Base-by-base conservation (phyloP, 2,329 filamentous ascomycete species). In the Fusarium sp. region DNA sequence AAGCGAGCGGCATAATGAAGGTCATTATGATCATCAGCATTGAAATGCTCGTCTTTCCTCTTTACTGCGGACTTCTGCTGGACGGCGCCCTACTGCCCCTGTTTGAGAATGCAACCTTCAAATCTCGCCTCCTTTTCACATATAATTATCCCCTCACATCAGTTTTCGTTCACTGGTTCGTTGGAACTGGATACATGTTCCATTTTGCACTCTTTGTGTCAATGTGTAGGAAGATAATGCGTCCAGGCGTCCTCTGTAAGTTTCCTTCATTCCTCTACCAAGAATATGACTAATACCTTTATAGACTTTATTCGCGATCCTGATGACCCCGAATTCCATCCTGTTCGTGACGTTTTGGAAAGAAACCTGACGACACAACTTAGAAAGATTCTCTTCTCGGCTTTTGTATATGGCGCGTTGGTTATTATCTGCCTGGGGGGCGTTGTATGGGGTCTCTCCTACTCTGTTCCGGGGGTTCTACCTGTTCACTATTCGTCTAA, bases 121-220 rank as follows among this genome's bases (percentile, higher is more conserved):
- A 84, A 62, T 92, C 91, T 8, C 87, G 95, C 19, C 78, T 96
- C 47, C 79, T 87, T 4, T 99, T 97, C 70, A 92, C 92, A 2
- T 79, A 86, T 50, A 82, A 87, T 58, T 92, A 89, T 58, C 95
- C 95, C 0, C 84, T 94, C 65, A 97, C 93, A 1, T 97, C 94
- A 13, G 86, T 96, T 13, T 99, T 99, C 73, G 90, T 98, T 48
- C 95, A 99, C 75, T 99, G 95, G 95, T 99, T 99, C 72, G 89
- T 97, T 53, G 95, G 95, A 44, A 99, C 95, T 4, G 96, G 93
- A 62, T 99, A 99, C 76, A 99, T 99, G 96, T 99, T 99, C 78
- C 95, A 99, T 74, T 99, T 99, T 73, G 95, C 95, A 6, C 84
- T 99, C 4, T 99, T 99, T 73, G 95, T 99, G 15, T 96, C 93